Evolutionary conservation across 345 rosid genomes (phyloP).

Genomic region (Lepidium aucheri): DNA sequence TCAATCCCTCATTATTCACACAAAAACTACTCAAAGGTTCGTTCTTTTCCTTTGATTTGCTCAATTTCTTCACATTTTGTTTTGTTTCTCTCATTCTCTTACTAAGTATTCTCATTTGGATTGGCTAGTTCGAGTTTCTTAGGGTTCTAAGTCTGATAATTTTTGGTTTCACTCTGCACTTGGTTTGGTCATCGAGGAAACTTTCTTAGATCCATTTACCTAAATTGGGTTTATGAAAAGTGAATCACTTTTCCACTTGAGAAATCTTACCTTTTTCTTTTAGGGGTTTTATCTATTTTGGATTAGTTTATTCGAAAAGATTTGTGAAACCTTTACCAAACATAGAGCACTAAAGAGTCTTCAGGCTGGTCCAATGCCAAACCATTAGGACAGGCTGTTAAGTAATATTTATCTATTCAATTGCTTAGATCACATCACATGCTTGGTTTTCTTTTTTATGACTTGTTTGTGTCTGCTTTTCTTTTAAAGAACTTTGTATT

Average conservation of each 20-base stretch:
- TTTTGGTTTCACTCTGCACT: not conserved
- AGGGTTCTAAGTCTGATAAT: not conserved
- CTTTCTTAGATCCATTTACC: constrained; percentile 1
- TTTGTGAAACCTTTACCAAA: not conserved
- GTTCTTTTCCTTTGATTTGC: constrained; percentile 7
- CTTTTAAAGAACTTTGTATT: constrained; percentile 26
- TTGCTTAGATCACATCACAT: constrained; percentile 47
- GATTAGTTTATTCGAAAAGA: constrained; percentile 3
- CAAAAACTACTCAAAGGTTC: constrained; percentile 8
- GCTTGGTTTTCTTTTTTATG: constrained; percentile 35
- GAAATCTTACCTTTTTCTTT: not conserved
- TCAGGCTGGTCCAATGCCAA: constrained; percentile 29
- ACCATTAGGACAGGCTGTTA: constrained; percentile 41
- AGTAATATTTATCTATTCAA: constrained; percentile 32
- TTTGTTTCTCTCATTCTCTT: not conserved
- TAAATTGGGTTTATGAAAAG: not conserved
- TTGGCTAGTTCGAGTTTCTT: not conserved
- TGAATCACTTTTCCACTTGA: constrained; percentile 1
- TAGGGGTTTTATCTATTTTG: not conserved
- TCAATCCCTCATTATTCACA: not conserved
- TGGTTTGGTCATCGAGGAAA: not conserved
- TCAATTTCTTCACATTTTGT: not conserved
- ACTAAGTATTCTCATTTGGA: not conserved
- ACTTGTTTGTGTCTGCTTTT: constrained; percentile 37
- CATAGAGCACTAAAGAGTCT: not conserved